Base-by-base conservation (phyloP, 192 early-diverging fungal genomes). In the Gigaspora rosea region DNA sequence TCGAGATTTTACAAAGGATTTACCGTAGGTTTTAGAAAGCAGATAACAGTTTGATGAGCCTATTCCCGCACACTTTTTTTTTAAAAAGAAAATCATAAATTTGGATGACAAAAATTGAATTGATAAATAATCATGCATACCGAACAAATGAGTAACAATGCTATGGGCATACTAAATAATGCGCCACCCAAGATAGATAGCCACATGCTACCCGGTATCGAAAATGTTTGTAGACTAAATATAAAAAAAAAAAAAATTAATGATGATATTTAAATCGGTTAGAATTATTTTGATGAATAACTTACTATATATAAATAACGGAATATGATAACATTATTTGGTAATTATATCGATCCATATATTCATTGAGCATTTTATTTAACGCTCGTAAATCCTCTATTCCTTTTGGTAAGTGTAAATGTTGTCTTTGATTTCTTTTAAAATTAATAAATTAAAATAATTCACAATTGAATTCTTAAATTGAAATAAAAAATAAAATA, bases 181-280 rank as follows among this genome's bases (percentile, higher is more conserved):
- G 88, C 82, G 16, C 88, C 88, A 73, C 86, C 86, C 9, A 89
- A 77, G 22, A 89, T 83, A 50, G 83, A 86, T 62, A 89, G 79
- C 88, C 88, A 89, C 88, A 89, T 89, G 50, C 86, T 88, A 32
- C 88, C 88, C 41, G 88, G 88, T 27, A 89, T 86, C 48, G 88
- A 89, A 54, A 89, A 89, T 27, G 83, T 88, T 62, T 89, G 86
- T 10, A 89, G 80, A 35, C 88, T 89, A 63, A 35, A 77, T 18
- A 59, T 52, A 51, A 49, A 52, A 56, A 81, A 50, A 71, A 52
- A 75, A 47, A 27, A 58, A 46, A 47, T 54, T 49, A 62, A 1
- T n/a, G 11, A 10, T 18, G 16, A n/a, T 35, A 41, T n/a, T 62
- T 7, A 54, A 51, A 8, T 46, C 2, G 49, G 46, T 16, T 65